A percentile compares a stretch with the other conserved stretches of the same genome.
phyloP scores from a whole-genome alignment of 2,329 filamentous ascomycete species.

The Diplodia intermedia region DNA sequence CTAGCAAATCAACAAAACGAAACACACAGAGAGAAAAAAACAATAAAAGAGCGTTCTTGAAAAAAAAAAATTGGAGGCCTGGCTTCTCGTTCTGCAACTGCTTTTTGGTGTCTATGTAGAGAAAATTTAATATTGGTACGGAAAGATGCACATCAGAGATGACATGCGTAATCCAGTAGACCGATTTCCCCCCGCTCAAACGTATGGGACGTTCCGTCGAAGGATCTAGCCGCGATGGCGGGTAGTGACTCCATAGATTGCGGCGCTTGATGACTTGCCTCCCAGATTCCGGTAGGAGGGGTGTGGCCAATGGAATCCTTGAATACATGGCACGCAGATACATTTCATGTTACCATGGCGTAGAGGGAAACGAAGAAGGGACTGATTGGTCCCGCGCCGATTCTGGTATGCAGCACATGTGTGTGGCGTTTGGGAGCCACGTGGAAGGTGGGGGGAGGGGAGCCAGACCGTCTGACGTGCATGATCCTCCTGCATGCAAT shows the following conservation, averaged over 20 bases:
- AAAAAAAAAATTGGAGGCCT: background rate
- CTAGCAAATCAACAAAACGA: background rate
- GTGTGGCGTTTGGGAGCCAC: background rate
- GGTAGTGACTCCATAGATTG: too few species aligned
- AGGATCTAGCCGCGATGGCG: too few species aligned
- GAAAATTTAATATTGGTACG: background rate
- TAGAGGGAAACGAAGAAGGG: too few species aligned
- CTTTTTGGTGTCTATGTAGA: background rate
- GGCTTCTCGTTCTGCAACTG: background rate
- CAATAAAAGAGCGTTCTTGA: background rate
- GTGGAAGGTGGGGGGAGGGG: background rate
- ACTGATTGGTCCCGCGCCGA: background rate
- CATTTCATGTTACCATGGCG: background rate
- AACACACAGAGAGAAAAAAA: background rate
- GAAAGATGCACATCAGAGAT: too few species aligned
- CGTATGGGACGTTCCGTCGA: too few species aligned
- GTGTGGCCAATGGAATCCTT: too few species aligned
- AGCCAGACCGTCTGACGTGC: background rate
- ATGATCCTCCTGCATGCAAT: background rate
- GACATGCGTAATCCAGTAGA: too few species aligned
- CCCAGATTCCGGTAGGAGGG: too few species aligned
- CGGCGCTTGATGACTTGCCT: too few species aligned
- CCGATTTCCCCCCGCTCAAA: too few species aligned
- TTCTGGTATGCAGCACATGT: background rate
- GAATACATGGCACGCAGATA: too few species aligned